Base-by-base conservation (phyloP, 768 basidiomycete species). In the Hydnum rufescens region DNA sequence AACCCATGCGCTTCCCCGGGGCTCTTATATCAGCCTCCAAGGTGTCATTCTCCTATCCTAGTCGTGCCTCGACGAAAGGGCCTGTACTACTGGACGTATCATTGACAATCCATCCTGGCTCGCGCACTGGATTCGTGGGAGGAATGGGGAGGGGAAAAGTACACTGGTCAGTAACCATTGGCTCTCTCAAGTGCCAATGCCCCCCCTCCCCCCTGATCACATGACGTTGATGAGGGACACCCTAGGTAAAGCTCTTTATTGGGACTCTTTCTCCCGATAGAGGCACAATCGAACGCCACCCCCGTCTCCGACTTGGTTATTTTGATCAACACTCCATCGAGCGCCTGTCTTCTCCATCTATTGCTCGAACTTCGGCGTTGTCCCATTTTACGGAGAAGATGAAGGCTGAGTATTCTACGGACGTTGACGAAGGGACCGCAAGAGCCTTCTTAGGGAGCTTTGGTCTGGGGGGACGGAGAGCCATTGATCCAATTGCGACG, bases 311-410 rank as follows among this genome's bases (percentile, higher is more conserved):
- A 19, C 71, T 80, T 32, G 76, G 74, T 1, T 77, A 76, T 63
- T 82, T 75, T 58, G 71, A 70, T 0, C 78, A 82, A 58, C 74
- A 78, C 59, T 69, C 71, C 0, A 76, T 80, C 13, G 77, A 80
- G 57, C 67, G 69, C 36, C 66, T 78, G 3, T 64, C 71, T 5
- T 59, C 63, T 0, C 51, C 67, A 28, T 56, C 60, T 1, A 59
- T 59, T 0, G 61, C 53, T 42, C 54, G 57, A 19, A 58, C 55
- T 22, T 58, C 68, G 23, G 63, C 67, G 4, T 57, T 67, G 6
- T 52, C 53, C n/a, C 57, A 64, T 52, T 64, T 66, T 51, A 47
- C 60, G 2, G 53, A 60, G 18, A 32, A 57, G 19, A 54, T 61
- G 22, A 55, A 57, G 32, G 49, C 50, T 8, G 53, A 48, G 32